phyloP scores from a whole-genome alignment of 2,329 filamentous ascomycete species.

The Triangularia verruculosa region DNA sequence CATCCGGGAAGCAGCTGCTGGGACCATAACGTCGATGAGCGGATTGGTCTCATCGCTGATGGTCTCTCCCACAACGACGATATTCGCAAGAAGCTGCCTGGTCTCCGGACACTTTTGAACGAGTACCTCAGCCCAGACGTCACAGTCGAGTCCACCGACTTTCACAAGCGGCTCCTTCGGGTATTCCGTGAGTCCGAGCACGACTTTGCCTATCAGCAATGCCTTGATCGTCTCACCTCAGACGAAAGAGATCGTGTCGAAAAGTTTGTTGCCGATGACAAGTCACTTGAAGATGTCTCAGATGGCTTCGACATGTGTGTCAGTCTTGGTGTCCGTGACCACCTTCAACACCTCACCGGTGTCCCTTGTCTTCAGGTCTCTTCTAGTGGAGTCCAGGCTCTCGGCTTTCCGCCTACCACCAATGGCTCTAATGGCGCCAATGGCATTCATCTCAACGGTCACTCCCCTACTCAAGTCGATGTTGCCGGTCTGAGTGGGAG shows the following conservation, averaged over 20 bases:
- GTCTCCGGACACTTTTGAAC: not conserved
- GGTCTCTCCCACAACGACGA: conserved; percentile 3
- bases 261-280: conserved; percentile 8
- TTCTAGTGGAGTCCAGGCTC: not conserved
- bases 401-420: not conserved
- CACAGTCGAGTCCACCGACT: not conserved
- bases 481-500: not conserved
- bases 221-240: not conserved
- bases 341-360: conserved; percentile 4
- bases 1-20: not conserved
- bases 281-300: conserved; percentile 4
- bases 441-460: not conserved
- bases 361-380: not conserved
- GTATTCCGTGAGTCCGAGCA: conserved; percentile 9
- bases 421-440: not conserved
- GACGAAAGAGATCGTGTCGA: conserved; percentile 9
- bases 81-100: conserved; percentile 6
- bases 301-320: conserved; percentile 8
- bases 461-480: not conserved
- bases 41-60: conserved; percentile 5
- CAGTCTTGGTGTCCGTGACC: conserved; percentile 5
- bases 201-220: conserved; percentile 9
- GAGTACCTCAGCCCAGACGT: conserved; percentile 5
- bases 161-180: conserved; percentile 2
- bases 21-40: conserved; percentile 8